These are phyloP conservation scores for Scedosporium dehoogii DNA, from an alignment of 2,329 filamentous ascomycete genomes.

Conservation along the genomic window DNA sequence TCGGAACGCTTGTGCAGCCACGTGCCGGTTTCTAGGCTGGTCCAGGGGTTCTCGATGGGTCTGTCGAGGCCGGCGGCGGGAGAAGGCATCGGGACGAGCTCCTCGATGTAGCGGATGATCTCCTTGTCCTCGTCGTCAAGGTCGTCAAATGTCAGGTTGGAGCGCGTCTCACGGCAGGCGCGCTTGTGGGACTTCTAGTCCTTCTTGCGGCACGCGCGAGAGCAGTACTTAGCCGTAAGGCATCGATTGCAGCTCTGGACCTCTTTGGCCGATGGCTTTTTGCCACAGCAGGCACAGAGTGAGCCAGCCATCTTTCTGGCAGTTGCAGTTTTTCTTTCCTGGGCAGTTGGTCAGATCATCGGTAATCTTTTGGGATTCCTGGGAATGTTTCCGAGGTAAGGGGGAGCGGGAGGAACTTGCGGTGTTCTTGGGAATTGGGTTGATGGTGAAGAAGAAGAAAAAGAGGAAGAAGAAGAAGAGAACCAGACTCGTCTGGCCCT, in stretches of 20 bases:
- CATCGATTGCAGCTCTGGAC: neutral
- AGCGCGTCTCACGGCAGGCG: neutral
- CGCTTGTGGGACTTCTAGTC: neutral
- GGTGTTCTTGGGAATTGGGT: no score
- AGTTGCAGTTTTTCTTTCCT: no score
- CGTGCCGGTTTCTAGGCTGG: slow-evolving; percentile 18
- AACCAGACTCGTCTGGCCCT: no score
- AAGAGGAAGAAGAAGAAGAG: no score
- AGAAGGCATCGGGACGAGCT: neutral
- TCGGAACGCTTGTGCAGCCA: slow-evolving; percentile 28
- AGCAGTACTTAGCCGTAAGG: neutral
- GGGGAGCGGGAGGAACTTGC: no score
- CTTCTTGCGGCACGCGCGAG: neutral
- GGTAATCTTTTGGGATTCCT: no score
- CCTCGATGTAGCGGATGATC: no score
- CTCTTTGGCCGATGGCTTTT: neutral
- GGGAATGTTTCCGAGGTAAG: no score
- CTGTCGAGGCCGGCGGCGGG: slow-evolving; percentile 13
- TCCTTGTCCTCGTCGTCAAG: neutral
- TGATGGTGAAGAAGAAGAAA: no score
- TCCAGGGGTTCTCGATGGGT: slow-evolving; percentile 21
- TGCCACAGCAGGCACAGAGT: neutral
- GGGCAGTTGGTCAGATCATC: no score
- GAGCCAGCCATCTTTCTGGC: no score
- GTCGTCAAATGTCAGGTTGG: neutral